These are phyloP conservation scores for Hericium rajendrae DNA, from an alignment of 768 basidiomycete species.

Conservation along the genomic window DNA sequence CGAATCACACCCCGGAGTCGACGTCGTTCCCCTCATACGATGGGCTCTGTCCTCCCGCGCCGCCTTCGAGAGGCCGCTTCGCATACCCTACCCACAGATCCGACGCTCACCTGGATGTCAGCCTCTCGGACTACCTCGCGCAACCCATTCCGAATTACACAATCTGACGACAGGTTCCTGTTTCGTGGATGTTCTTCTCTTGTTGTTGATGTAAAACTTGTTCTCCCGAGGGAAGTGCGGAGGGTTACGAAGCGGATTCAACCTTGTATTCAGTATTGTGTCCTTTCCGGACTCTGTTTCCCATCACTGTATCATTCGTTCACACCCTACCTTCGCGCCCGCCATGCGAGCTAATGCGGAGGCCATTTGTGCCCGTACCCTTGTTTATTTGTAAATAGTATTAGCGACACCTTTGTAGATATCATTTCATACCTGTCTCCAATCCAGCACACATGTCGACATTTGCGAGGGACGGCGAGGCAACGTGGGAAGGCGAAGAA, in stretches of 20 bases:
- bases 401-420: background rate
- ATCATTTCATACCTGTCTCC: background rate
- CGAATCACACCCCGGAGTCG: background rate
- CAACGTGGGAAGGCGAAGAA: background rate
- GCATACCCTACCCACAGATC: background rate
- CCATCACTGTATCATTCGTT: slow-evolving; percentile 12
- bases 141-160: slow-evolving; percentile 1
- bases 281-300: slow-evolving; percentile 1
- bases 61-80: background rate
- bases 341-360: slow-evolving; percentile 5
- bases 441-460: background rate
- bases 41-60: background rate
- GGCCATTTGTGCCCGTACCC: slow-evolving; percentile 1
- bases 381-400: slow-evolving; percentile 15
- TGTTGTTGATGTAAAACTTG: slow-evolving; percentile 1
- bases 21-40: slow-evolving; percentile 1
- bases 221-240: slow-evolving; percentile 8
- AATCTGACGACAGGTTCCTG: background rate
- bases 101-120: background rate
- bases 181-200: background rate
- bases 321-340: background rate
- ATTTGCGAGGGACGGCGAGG: background rate
- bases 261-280: slow-evolving; percentile 12
- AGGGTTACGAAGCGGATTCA: slow-evolving; percentile 3
- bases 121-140: background rate